These are phyloP conservation scores for Curvularia spicifera DNA, from an alignment of 2,329 filamentous ascomycete species.

Conservation along the genomic window DNA sequence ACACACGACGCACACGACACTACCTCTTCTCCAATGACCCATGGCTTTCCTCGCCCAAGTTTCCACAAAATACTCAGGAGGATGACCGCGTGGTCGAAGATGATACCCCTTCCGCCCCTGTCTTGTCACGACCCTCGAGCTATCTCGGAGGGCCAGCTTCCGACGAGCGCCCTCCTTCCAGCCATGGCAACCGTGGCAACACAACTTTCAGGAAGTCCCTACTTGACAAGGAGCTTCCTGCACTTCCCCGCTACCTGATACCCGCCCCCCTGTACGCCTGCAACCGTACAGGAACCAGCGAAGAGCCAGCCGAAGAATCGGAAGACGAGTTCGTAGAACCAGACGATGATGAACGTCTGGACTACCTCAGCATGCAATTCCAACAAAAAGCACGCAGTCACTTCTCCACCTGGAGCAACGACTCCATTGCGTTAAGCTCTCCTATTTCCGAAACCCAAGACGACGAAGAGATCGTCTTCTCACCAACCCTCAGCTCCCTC, in stretches of 20 bases:
- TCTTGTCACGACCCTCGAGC: constrained; percentile 27
- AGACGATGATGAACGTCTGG: constrained; percentile 20
- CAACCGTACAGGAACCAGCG: constrained; percentile 18
- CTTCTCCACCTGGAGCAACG: constrained; percentile 45
- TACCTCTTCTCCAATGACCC: constrained; percentile 39
- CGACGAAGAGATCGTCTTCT: constrained; percentile 28
- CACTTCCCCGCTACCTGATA: constrained; percentile 38
- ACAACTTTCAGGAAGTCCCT: constrained; percentile 24
- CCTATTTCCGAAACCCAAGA: constrained; percentile 27
- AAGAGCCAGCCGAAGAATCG: constrained; percentile 16
- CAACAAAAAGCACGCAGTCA: constrained; percentile 36
- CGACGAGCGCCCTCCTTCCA: constrained; percentile 39
- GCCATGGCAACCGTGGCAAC: constrained; percentile 30
- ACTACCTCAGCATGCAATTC: constrained; percentile 20
- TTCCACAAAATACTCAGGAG: constrained; percentile 22
- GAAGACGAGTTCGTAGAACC: constrained; percentile 23
- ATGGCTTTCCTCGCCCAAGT: constrained; percentile 36
- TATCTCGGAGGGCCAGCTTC: constrained; percentile 23
- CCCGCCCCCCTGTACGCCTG: constrained; percentile 42
- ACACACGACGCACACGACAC: constrained; percentile 34
- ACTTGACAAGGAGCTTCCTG: constrained; percentile 40
- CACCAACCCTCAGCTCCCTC: constrained; percentile 43
- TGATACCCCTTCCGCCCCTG: constrained; percentile 27
- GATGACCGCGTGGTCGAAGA: constrained; percentile 23
- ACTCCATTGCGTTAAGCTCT: constrained; percentile 34